Conservation (phyloP, 129 eudicot genomes). For the sunflower (Helianthus annuus) region HanXRQr2.0-SUNRISE NC_035446.2:137852095-137852594, state of each 20-base stretch:
- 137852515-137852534: too few relatives aligned
- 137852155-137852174: slow-evolving; percentile 47
- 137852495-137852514: too few relatives aligned
- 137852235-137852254: slow-evolving; percentile 80
- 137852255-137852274: slow-evolving; percentile 3
- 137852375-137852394: background rate
- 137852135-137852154: slow-evolving; percentile 44
- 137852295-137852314: too few relatives aligned
- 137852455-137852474: too few relatives aligned
- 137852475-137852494: too few relatives aligned
- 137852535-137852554: too few relatives aligned
- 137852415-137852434: background rate
- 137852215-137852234: slow-evolving; percentile 39
- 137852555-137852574: too few relatives aligned
- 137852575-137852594: too few relatives aligned
- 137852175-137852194: slow-evolving; percentile 33
- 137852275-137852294: background rate
- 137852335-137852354: background rate
- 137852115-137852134: slow-evolving; percentile 35
- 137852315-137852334: too few relatives aligned
- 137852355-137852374: background rate
- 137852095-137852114: slow-evolving; percentile 21
- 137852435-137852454: too few relatives aligned
- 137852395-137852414: background rate
- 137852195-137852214: slow-evolving; percentile 42